Conservation (phyloP, 768 basidiomycete genomes). For the Suillus discolor region DNA sequence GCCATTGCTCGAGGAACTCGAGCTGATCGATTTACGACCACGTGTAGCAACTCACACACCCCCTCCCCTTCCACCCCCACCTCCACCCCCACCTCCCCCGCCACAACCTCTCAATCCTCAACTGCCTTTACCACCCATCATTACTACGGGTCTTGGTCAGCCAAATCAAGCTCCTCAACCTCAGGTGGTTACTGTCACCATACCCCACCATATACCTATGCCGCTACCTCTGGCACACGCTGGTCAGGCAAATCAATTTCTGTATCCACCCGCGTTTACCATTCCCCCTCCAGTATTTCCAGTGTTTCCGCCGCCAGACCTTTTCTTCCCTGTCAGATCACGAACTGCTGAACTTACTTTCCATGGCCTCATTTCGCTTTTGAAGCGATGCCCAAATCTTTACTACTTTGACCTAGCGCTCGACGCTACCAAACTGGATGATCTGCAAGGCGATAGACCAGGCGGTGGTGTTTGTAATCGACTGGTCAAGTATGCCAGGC, state of each 20-base stretch:
- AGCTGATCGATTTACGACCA: constrained; percentile 1
- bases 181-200: not conserved
- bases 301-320: not conserved
- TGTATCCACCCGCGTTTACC: not conserved
- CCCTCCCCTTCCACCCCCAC: not conserved
- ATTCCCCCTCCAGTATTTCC: not conserved
- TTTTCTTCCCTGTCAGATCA: constrained; percentile 2
- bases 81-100: not conserved
- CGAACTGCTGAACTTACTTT: constrained; percentile 3
- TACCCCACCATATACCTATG: not conserved
- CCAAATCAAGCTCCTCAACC: not conserved
- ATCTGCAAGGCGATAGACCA: not conserved
- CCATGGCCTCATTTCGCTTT: constrained; percentile 5
- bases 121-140: not conserved
- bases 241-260: not conserved
- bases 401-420: constrained; percentile 3
- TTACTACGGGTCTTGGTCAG: not conserved
- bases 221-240: not conserved
- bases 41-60: not conserved
- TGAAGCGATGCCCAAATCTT: constrained; percentile 7
- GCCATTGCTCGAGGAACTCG: constrained; percentile 2
- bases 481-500: constrained; percentile 3
- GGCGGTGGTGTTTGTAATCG: constrained; percentile 7
- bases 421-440: constrained; percentile 8
- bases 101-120: not conserved